Evolutionary conservation across 2,329 filamentous ascomycete genomes (phyloP), one percentile per base, ranked within the genome.

Genomic region (Beauveria sp.): DNA sequence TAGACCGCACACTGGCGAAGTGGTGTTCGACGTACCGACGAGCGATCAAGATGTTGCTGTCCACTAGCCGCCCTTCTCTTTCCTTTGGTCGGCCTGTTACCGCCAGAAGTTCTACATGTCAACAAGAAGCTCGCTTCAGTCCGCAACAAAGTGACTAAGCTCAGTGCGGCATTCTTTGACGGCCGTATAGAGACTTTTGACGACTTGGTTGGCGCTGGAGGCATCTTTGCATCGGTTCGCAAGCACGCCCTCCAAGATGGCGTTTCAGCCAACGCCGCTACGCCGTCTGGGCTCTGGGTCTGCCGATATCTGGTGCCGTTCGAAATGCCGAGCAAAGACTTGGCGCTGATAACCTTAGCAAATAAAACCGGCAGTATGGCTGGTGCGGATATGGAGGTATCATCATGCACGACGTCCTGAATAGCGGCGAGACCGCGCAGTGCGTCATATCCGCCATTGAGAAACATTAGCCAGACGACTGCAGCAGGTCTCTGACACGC

Each of bases 181-280:
- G 67, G 64, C 3, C 54, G 51, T 5, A 53, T 48, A 0, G 61
- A 62, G 6, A 44, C 51, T 2, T 66, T 66, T 37, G 61, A 68
- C 51, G 63, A 65, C 2, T 57, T 68, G 3, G 65, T 69, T 14
- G 67, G 67, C 18, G 65, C 67, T 4, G 66, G 69, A 37, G 66
- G 66, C 9, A 67, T 68, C 12, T 65, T 65, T 30, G 61, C 66
- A 40, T 40, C 55, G 0, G 66, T 67, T 7, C 63, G 65, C 20
- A 62, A 61, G 10, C 55, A 67, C 43, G 63, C 69, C 6, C n/a
- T 68, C 37, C 30, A 28, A 18, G 30, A 51, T 9, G 44, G 0
- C 3, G 46, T 26, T 7, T n/a, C 30, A 3, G 18, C 26, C 3
- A 28, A 55, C 43, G 24, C 30, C 8, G 28, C 61, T 18, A 59